Conservation (phyloP, 495 filamentous ascomycete genomes). For the Paragyromitra xinjiangensis region DNA sequence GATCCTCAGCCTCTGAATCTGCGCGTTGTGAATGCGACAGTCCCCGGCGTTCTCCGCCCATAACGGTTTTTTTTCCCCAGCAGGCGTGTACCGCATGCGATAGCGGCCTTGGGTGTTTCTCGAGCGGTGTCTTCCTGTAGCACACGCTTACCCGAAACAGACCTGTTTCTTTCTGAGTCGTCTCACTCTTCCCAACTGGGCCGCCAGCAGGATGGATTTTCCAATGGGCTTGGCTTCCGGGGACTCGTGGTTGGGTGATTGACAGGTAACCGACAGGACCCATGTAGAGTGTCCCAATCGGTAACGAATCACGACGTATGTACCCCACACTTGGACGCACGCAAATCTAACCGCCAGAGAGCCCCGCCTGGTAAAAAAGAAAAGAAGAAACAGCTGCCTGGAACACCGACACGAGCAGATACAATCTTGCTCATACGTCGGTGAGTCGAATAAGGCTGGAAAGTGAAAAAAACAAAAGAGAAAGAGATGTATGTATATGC, state of each 20-base stretch:
- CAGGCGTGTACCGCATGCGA: constrained; percentile 1
- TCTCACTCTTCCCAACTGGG: constrained; percentile 1
- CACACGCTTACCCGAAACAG: not conserved
- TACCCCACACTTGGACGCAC: constrained; percentile 28
- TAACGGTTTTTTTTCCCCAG: not conserved
- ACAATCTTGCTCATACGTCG: constrained; percentile 9
- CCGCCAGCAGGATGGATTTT: not conserved
- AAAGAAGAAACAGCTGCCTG: not conserved
- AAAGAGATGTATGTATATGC: constrained; percentile 30
- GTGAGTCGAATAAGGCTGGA: constrained; percentile 10
- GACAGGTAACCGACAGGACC: not conserved
- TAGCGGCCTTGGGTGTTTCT: not conserved
- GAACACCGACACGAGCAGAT: constrained; percentile 11
- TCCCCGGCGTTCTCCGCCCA: not conserved
- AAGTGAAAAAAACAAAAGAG: constrained; percentile 7
- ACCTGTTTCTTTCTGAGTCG: not conserved
- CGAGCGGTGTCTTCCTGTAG: not conserved
- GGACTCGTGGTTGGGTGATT: constrained; percentile 4
- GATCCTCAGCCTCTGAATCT: constrained; percentile 11
- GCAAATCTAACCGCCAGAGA: constrained; percentile 10
- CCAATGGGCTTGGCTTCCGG: constrained; percentile 9
- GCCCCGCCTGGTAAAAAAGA: constrained; percentile 6
- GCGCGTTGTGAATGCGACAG: not conserved
- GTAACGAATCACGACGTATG: constrained; percentile 40
- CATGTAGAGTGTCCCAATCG: constrained; percentile 6